Conservation (phyloP, 139 green algal genomes). For the Edaphochlamys debaryana region DNA sequence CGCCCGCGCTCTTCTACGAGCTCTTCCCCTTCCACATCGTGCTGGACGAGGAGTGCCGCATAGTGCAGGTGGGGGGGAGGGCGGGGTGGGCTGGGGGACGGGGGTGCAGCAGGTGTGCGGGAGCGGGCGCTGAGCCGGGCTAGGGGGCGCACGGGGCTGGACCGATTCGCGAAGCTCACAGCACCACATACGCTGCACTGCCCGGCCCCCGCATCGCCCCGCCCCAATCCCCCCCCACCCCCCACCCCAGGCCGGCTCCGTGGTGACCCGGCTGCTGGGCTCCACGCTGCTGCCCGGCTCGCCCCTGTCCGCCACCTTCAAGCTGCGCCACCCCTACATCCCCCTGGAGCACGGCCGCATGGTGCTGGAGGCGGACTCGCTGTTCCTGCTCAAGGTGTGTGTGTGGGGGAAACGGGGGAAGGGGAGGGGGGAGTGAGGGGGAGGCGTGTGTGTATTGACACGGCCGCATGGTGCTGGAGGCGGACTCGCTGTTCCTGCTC, state of each 20-base stretch:
- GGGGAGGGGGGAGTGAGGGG: background rate
- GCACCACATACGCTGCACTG: background rate
- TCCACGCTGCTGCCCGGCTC: constrained; percentile 3
- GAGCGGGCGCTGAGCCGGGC: no score
- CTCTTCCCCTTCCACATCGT: constrained; percentile 59
- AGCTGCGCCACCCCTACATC: constrained; percentile 47
- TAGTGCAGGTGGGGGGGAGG: constrained; percentile 40
- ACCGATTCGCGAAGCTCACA: no score
- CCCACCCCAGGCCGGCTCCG: constrained; percentile 2
- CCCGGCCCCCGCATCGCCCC: no score
- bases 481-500: constrained; percentile 20
- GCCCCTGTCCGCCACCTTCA: constrained; percentile 27
- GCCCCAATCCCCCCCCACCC: background rate
- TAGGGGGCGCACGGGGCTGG: no score
- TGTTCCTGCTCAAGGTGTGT: constrained; percentile 37
- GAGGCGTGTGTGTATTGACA: background rate
- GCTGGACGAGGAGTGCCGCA: constrained; percentile 13
- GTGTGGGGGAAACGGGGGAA: background rate
- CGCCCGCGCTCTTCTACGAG: constrained; percentile 37
- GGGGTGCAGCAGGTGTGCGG: no score
- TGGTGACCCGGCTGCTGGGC: constrained; percentile 22
- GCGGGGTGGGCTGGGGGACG: background rate
- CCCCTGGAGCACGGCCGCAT: constrained; percentile 35
- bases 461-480: constrained; percentile 26
- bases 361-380: constrained; percentile 2